A percentile compares a stretch with the other conserved stretches of the same genome.
phyloP scores from a whole-genome alignment of 331 rosid genomes.

The Acacia pycnantha region DNA sequence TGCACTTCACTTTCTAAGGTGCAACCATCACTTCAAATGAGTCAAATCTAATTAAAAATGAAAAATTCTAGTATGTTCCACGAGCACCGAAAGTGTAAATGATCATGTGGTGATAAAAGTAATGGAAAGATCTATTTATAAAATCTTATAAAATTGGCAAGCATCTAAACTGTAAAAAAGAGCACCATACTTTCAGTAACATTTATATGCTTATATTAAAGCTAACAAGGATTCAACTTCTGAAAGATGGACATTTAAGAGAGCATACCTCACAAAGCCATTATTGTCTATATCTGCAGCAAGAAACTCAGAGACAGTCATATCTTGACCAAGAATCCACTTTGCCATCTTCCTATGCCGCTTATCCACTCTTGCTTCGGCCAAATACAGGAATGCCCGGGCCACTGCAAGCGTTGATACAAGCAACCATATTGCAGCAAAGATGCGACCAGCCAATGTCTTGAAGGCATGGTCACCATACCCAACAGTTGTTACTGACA shows the following conservation, averaged over 20 bases:
- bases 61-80: background rate
- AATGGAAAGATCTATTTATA: background rate
- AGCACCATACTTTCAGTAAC: constrained; percentile 7
- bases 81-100: background rate
- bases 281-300: constrained; percentile 80
- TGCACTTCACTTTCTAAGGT: background rate
- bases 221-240: background rate
- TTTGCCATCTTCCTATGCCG: constrained; percentile 72
- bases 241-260: background rate
- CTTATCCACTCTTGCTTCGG: constrained; percentile 79
- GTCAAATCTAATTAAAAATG: background rate
- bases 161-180: background rate
- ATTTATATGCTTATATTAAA: background rate
- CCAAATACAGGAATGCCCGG: constrained; percentile 75
- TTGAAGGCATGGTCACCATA: constrained; percentile 86
- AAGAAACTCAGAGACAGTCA: constrained; percentile 72
- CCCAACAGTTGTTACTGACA: constrained; percentile 99
- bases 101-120: background rate
- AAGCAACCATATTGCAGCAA: constrained; percentile 94
- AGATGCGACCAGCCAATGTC: constrained; percentile 78
- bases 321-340: constrained; percentile 76
- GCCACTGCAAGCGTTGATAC: constrained; percentile 95
- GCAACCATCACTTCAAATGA: background rate
- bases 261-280: constrained; percentile 67
- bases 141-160: background rate